Conservation (phyloP, 2,329 filamentous ascomycete species). For the Chaetomium globosum region DNA sequence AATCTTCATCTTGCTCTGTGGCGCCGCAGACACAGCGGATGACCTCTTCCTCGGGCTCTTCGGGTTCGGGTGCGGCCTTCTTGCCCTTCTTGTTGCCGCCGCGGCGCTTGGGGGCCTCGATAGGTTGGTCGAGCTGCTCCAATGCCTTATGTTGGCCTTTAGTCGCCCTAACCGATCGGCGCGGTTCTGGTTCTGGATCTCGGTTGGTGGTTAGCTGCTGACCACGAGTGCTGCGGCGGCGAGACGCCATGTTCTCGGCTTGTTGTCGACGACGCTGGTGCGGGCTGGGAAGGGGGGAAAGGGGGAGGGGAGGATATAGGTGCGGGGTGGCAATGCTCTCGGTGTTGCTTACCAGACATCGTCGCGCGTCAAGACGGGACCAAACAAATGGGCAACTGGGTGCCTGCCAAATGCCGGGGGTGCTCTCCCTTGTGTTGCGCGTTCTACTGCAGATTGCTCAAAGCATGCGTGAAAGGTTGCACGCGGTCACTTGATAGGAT, state of each 20-base stretch:
- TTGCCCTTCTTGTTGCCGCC: constrained; percentile 51
- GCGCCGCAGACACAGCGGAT: constrained; percentile 94
- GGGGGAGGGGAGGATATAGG: constrained; percentile 10
- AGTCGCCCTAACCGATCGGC: constrained; percentile 91
- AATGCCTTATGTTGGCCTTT: constrained; percentile 95
- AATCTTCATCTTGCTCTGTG: constrained; percentile 80
- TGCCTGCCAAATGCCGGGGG: constrained; percentile 24
- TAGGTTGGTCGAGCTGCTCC: constrained; percentile 68
- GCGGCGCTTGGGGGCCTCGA: constrained; percentile 57
- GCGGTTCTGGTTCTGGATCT: constrained; percentile 68
- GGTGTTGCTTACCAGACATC: constrained; percentile 39
- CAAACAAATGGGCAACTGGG: constrained; percentile 19
- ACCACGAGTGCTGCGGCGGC: constrained; percentile 20
- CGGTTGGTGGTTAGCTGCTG: constrained; percentile 32
- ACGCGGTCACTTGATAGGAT: constrained; percentile 34
- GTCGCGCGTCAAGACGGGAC: constrained; percentile 28
- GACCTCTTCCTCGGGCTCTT: constrained; percentile 65
- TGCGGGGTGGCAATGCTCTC: constrained; percentile 16
- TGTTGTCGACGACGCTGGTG: constrained; percentile 1
- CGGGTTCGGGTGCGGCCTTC: constrained; percentile 63
- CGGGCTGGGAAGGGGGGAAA: background rate
- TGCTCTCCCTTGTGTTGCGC: constrained; percentile 26
- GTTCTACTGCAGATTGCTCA: constrained; percentile 34
- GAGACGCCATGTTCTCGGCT: constrained; percentile 21
- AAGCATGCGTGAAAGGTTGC: constrained; percentile 33